A percentile compares a stretch with the other conserved stretches of the same genome.
Evolutionary conservation across 2,329 filamentous ascomycete species (phyloP).

Genomic region (Pseudomassariella vexata): DNA sequence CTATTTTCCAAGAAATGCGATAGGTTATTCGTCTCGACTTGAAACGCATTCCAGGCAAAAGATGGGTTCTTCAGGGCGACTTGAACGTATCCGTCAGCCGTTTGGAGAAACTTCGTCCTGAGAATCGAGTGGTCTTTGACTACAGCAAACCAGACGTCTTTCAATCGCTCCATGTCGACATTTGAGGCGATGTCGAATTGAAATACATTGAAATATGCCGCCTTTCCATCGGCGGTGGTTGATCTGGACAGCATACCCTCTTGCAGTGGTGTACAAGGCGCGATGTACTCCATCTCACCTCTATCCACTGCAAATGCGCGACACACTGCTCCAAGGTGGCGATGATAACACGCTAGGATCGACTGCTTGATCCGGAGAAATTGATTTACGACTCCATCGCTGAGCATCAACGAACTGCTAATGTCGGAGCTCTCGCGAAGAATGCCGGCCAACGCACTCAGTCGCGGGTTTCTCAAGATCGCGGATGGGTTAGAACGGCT

Average conservation of each 20-base stretch:
- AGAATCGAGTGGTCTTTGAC: slow-evolving; percentile 56
- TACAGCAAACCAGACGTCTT: slow-evolving; percentile 51
- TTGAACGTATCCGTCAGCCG: slow-evolving; percentile 72
- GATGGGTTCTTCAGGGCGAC: slow-evolving; percentile 46
- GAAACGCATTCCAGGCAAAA: slow-evolving; percentile 38
- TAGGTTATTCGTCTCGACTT: slow-evolving; percentile 20
- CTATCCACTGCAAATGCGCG: slow-evolving; percentile 43
- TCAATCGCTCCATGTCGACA: slow-evolving; percentile 42
- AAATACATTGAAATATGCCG: slow-evolving; percentile 76
- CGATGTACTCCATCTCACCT: slow-evolving; percentile 62
- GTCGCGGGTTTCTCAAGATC: slow-evolving; percentile 57
- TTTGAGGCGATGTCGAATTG: slow-evolving; percentile 44
- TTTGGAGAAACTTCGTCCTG: slow-evolving; percentile 66
- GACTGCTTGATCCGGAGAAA: slow-evolving; percentile 49
- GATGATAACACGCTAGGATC: slow-evolving; percentile 60
- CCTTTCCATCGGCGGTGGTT: slow-evolving; percentile 43
- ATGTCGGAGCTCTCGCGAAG: slow-evolving; percentile 19
- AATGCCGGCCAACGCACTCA: slow-evolving; percentile 39
- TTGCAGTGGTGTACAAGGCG: slow-evolving; percentile 80
- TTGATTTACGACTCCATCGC: no score
- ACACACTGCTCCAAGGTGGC: slow-evolving; percentile 47
- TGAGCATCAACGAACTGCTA: no score
- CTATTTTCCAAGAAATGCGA: slow-evolving; percentile 26
- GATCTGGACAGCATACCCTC: slow-evolving; percentile 77
- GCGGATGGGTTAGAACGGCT: slow-evolving; percentile 53